Evolutionary conservation across 1,284 basidiomycete genomes (phyloP), one percentile per base, ranked within the genome.

Genomic region (Ganoderma resinaceum): DNA sequence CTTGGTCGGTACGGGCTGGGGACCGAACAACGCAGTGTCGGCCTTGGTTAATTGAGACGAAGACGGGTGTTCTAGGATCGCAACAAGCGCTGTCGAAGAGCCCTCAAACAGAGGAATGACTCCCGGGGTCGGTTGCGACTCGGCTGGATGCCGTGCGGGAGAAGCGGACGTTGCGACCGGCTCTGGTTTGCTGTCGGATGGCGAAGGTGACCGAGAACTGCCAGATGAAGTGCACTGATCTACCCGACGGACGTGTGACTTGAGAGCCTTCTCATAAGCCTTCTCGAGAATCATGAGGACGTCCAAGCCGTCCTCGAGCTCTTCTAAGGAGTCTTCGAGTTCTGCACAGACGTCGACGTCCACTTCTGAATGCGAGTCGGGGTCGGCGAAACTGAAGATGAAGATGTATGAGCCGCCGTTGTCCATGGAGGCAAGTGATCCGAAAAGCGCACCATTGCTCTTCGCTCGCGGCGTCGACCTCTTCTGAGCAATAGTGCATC

Each of bases 401-500:
- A n/a, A 33, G 18, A 40, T n/a, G 20, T 11, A 35, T 67, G 62
- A 66, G 67, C 20, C 9, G 46, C 16, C 12, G 46, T 53, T 8
- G 46, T 31, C 33, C 62, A 29, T n/a, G 38, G 40, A 23, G n/a
- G 29, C 11, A 23, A 8, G n/a, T n/a, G 23, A 60, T 12, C 3
- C n/a, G 40, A 43, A 14, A 8, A 1, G 66, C 69, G 61, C 57
- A 73, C 72, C 60, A 31, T 29, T 66, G 66, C 49, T 66, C 72
- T 18, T 71, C 70, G 42, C 60, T 66, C 12, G 75, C 74, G 2
- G 77, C 75, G 12, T 78, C 74, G 38, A 85, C 80, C 69, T 89
- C 86, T 35, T 83, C 82, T 2, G 91, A 88, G 75, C 92, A 95
- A 75, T 88, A 92, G 76, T 96, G 94, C 95, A 96, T 96, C 33